Base-by-base conservation (phyloP, 1,284 basidiomycete genomes). In the Fistulinella staudtii region DNA sequence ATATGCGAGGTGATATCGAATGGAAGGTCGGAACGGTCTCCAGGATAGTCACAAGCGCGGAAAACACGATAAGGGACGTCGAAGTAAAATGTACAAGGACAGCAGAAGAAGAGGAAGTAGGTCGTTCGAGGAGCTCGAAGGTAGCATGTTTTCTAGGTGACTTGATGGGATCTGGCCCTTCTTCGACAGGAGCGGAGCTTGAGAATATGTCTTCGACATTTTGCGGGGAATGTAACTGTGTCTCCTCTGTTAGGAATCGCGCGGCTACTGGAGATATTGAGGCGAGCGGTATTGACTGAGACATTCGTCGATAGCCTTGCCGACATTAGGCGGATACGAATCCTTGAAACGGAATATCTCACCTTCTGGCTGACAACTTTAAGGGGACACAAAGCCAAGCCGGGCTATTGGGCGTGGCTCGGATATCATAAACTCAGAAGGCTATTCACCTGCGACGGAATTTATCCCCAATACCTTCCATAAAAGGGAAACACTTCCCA, bases 1-100 rank as follows among this genome's bases (percentile, higher is more conserved):
- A 89, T 10, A 84, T 69, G 29, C 79, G 71, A n/a, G 74, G 77
- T 4, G 80, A 74, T 6, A 81, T 79, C 3, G 77, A 76, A 60
- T 90, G 86, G 55, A 92, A 88, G 1, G 82, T 76, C 0, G 89
- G 89, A 7, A 94, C 79, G 0, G 90, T 94, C 57, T 93, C 91
- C 17, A 93, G 68, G 2, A 90, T 76, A 0, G 91, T 94, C 24
- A 94, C 77, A 27, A 91, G 55, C 0, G 89, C 89, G 18, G 87
- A 89, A 51, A 77, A 56, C 3, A 82, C 61, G 46, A 87, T 88
- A 39, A 88, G 70, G 17, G 68, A 70, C 1, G 82, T 88, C 29
- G 76, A 77, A 35, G 77, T 61, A 50, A 84, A 64, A 58, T 87
- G 83, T 3, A 87, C 56, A 8, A 82, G 56, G 56, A 89, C 85